Evolutionary conservation across 1,139 yeast genomes (phyloP).

Genomic region (Yamadazyma taylorii): DNA sequence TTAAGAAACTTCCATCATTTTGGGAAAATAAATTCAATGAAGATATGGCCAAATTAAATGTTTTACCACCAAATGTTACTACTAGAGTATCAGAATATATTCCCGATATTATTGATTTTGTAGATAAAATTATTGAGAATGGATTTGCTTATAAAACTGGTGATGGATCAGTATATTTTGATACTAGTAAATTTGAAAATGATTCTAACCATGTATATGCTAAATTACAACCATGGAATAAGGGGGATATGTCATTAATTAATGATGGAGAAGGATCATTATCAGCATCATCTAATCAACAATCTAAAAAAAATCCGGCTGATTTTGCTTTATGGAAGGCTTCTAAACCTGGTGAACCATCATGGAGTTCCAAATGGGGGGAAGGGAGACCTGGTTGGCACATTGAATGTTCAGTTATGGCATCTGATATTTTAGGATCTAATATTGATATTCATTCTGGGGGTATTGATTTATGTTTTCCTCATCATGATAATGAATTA

Average conservation of each 20-base stretch:
- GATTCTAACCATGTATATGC: constrained; percentile 80
- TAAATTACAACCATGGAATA: constrained; percentile 97
- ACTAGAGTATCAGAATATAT: constrained; percentile 97
- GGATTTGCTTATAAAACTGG: constrained; percentile 82
- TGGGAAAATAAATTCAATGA: constrained; percentile 86
- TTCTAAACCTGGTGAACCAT: constrained; percentile 96
- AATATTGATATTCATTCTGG: constrained; percentile 95
- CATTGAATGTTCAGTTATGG: constrained; percentile 99
- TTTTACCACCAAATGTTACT: constrained; percentile 77
- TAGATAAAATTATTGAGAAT: constrained; percentile 67
- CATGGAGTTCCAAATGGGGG: constrained; percentile 97
- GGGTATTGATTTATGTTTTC: constrained; percentile 95
- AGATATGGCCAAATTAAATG: constrained; percentile 86
- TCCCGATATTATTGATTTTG: constrained; percentile 85
- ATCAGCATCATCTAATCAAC: constrained; percentile 39
- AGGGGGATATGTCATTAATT: constrained; percentile 80
- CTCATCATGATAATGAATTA: constrained; percentile 98
- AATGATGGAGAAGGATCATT: constrained; percentile 96
- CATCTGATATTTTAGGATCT: constrained; percentile 80
- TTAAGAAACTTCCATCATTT: constrained; percentile 76
- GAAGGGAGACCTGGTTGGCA: constrained; percentile 99
- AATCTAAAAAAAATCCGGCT: constrained; percentile 65
- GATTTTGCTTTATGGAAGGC: constrained; percentile 98
- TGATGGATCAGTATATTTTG: constrained; percentile 95
- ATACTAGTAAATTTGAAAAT: constrained; percentile 77